Conservation (phyloP, 2,329 filamentous ascomycete species). For the Microsporum audouinii region DNA sequence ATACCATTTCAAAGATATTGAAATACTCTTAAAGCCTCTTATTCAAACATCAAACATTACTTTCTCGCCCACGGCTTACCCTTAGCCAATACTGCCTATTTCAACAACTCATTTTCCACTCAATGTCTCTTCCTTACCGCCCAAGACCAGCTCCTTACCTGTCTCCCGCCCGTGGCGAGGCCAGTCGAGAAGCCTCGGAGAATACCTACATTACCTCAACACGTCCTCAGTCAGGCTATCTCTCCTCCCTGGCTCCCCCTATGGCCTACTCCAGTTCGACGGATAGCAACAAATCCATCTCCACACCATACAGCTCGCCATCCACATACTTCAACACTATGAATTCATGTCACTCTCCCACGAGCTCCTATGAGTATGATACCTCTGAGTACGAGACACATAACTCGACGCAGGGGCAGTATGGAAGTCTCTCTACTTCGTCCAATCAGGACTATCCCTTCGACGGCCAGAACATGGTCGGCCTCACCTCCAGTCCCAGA, state of each 20-base stretch:
- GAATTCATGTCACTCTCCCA: neutral
- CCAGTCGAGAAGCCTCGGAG: neutral
- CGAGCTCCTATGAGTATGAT: neutral
- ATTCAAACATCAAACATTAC: neutral
- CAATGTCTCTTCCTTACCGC: neutral
- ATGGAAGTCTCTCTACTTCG: neutral
- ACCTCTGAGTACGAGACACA: neutral
- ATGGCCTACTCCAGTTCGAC: slow-evolving; percentile 16
- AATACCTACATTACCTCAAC: neutral
- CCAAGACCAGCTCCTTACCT: neutral
- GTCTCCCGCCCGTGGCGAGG: neutral
- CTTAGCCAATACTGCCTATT: neutral
- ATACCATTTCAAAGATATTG: neutral
- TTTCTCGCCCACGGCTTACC: neutral
- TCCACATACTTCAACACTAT: slow-evolving; percentile 7
- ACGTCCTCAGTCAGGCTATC: neutral
- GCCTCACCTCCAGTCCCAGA: neutral
- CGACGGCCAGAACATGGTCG: neutral
- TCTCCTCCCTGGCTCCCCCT: slow-evolving; percentile 11
- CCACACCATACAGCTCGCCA: slow-evolving; percentile 12
- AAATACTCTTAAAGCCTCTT: neutral
- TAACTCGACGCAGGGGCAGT: neutral
- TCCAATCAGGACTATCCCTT: neutral
- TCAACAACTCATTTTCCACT: neutral
- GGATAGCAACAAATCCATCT: slow-evolving; percentile 14